Conservation (phyloP, 352 stramenopile species). For the Globisporangium middletonii region DNA sequence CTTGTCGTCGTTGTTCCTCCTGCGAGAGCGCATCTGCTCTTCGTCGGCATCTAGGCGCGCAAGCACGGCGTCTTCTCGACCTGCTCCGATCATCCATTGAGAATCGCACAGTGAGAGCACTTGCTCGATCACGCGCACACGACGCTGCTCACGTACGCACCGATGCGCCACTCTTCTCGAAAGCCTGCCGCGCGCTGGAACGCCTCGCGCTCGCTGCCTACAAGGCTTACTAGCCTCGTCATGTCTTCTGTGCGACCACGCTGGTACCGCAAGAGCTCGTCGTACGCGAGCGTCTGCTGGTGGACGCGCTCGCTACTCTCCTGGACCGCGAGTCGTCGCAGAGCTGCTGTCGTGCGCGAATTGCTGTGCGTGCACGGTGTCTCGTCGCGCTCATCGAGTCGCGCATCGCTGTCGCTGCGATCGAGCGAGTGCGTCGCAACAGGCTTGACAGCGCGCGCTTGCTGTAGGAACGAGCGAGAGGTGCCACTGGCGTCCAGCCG, state of each 20-base stretch:
- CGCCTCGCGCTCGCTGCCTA: constrained; percentile 3
- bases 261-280: constrained; percentile 31
- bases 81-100: background rate
- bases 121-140: no score
- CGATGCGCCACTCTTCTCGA: constrained; percentile 36
- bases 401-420: background rate
- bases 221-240: constrained; percentile 8
- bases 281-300: constrained; percentile 23
- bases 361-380: background rate
- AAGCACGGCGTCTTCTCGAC: constrained; percentile 23
- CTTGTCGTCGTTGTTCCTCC: background rate
- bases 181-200: constrained; percentile 14
- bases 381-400: constrained; percentile 4
- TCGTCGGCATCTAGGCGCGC: constrained; percentile 8
- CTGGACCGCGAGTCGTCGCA: background rate
- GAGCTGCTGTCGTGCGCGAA: background rate
- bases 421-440: background rate
- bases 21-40: background rate
- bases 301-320: constrained; percentile 10
- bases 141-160: constrained; percentile 5
- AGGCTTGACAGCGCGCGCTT: background rate
- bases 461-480: background rate
- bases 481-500: background rate
- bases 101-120: no score
- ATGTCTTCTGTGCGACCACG: constrained; percentile 28